These are phyloP conservation scores for Trichophyton simii DNA, from an alignment of 2,329 filamentous ascomycete genomes.

Conservation along the genomic window DNA sequence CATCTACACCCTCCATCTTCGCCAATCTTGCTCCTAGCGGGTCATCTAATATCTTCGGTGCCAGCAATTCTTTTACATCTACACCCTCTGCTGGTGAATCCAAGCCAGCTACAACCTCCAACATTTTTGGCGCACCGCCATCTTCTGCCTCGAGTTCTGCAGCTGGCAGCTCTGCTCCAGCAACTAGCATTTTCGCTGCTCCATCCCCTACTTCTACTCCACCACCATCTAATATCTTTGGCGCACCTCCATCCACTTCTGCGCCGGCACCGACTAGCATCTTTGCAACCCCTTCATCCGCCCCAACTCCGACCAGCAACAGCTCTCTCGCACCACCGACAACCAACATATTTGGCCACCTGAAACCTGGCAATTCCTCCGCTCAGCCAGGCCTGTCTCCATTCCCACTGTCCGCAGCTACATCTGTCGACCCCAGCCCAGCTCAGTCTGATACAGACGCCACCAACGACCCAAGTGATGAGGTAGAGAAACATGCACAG, in stretches of 20 bases:
- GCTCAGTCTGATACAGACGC: conserved; percentile 29
- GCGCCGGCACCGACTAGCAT: background rate
- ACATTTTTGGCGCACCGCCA: conserved; percentile 3
- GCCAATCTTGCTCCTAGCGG: background rate
- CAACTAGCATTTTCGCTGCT: conserved; percentile 1
- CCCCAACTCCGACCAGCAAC: no score
- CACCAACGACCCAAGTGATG: conserved; percentile 34
- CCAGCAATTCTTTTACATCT: background rate
- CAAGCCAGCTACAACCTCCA: background rate
- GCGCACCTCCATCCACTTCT: background rate
- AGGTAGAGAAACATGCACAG: conserved; percentile 51
- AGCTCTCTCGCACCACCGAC: background rate
- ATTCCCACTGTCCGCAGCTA: conserved; percentile 18
- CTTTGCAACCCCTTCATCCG: no score
- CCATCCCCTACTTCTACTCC: conserved; percentile 5
- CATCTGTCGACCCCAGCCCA: conserved; percentile 31
- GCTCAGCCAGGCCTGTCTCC: conserved; percentile 3
- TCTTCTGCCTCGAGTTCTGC: background rate
- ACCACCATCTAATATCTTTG: background rate
- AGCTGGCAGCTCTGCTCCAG: background rate
- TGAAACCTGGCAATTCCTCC: background rate
- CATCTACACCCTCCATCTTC: conserved; percentile 2
- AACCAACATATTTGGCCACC: conserved; percentile 7
- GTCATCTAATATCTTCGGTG: background rate
- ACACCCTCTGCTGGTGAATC: background rate